Conservation (phyloP, 192 early-diverging fungal genomes). For the Chytriomyces sp. region DNA sequence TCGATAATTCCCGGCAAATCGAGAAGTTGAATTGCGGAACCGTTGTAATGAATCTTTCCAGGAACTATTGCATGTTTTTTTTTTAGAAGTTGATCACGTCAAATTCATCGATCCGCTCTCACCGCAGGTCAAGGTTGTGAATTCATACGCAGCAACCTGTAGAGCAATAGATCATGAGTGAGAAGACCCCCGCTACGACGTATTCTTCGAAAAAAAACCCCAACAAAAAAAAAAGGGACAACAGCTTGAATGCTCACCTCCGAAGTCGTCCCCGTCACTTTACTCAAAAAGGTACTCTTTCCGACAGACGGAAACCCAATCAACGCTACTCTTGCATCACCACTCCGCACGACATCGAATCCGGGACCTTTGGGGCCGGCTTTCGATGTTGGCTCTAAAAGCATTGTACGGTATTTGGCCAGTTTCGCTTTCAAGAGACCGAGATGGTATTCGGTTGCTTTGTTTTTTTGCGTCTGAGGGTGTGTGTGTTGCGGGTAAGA, state of each 20-base stretch:
- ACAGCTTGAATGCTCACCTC: constrained; percentile 51
- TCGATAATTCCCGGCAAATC: constrained; percentile 99
- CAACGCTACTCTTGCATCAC: constrained; percentile 67
- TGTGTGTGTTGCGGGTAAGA: background rate
- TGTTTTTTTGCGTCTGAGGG: constrained; percentile 96
- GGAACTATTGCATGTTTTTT: constrained; percentile 50
- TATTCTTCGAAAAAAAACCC: too few relatives aligned
- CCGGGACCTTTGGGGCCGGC: constrained; percentile 72
- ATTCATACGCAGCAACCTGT: constrained; percentile 67
- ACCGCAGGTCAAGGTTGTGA: constrained; percentile 91
- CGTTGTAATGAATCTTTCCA: constrained; percentile 93
- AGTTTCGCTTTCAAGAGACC: constrained; percentile 98
- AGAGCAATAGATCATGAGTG: background rate
- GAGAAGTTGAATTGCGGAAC: constrained; percentile 94
- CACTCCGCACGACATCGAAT: constrained; percentile 97
- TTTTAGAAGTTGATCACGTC: background rate
- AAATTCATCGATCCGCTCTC: background rate
- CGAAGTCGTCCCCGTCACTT: constrained; percentile 89
- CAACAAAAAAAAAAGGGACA: background rate
- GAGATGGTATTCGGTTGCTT: constrained; percentile 95
- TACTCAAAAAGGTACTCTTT: constrained; percentile 94
- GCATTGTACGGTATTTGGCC: constrained; percentile 58
- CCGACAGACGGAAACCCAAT: constrained; percentile 94
- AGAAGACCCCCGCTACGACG: background rate
- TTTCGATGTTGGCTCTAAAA: constrained; percentile 54